Evolutionary conservation across 441 rosid species (phyloP).

Genomic region (Oxalis stricta): DNA sequence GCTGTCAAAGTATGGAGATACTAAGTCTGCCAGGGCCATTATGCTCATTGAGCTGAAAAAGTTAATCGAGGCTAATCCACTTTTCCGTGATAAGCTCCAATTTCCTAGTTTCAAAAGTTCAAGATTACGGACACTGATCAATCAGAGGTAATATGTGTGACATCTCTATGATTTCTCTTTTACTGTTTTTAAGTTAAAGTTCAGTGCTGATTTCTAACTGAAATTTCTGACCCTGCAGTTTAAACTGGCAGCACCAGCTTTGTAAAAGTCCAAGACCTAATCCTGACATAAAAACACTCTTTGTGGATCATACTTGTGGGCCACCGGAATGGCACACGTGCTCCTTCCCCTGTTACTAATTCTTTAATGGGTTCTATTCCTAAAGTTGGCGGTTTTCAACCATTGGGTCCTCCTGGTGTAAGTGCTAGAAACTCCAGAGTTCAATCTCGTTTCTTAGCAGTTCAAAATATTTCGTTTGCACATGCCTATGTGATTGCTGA

Average conservation of each 20-base stretch:
- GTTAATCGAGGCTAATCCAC: constrained; percentile 22
- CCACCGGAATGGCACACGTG: constrained; percentile 43
- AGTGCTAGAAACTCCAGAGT: constrained; percentile 21
- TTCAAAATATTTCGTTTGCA: too few relatives aligned
- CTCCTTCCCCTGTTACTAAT: constrained; percentile 48
- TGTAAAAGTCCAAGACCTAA: constrained; percentile 56
- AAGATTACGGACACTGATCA: constrained; percentile 16
- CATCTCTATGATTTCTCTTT: not conserved
- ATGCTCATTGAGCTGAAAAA: constrained; percentile 21
- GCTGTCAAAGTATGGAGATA: constrained; percentile 3
- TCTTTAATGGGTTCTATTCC: constrained; percentile 40
- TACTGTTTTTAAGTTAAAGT: not conserved
- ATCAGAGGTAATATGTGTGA: constrained; percentile 16
- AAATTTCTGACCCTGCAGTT: constrained; percentile 15
- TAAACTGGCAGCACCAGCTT: constrained; percentile 59
- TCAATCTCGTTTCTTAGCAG: too few relatives aligned
- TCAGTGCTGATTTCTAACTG: not conserved
- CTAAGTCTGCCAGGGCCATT: constrained; percentile 19
- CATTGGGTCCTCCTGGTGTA: constrained; percentile 43
- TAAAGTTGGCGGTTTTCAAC: constrained; percentile 44
- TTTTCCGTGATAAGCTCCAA: constrained; percentile 19
- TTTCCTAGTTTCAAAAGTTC: constrained; percentile 14
- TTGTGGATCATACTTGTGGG: constrained; percentile 49
- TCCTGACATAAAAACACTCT: constrained; percentile 51
- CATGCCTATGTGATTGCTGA: too few relatives aligned